Evolutionary conservation across 345 rosid genomes (phyloP), one percentile per base, ranked within the genome.

Genomic region (Syzygium jambos): DNA sequence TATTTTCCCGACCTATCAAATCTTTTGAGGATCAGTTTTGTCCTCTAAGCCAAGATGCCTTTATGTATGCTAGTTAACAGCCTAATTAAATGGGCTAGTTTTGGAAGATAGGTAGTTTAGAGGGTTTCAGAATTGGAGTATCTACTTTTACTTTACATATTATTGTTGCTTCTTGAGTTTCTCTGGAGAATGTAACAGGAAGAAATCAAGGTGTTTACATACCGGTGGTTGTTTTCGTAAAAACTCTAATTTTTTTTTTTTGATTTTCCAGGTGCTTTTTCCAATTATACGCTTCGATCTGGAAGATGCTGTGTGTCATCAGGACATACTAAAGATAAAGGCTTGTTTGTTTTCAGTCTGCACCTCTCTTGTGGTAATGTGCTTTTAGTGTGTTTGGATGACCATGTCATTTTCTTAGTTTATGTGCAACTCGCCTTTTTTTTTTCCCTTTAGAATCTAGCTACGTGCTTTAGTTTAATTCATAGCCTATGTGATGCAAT

Each of bases 341-440:
- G 93, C 98, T 91, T 95, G 97, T 92, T 89, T 97, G 59, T 97
- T 97, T 91, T 93, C 98, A 85, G 87, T 94, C 87, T 96, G 98
- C 91, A 93, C 98, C 57, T 95, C 95, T 87, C 95, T 97, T 84
- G 91, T 92, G 98, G 99, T 97, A 94, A 91, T 84, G 38, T 52
- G 83, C 34, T 89, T 53, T 53, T 17, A 63, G 41, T 46, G 27
- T 27, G 82, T n/a, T 61, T 61, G 61, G 27, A 52, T 68, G 30
- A 49, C 82, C 27, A 34, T 73, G 82, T 68, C 46, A 68, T 68
- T 68, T 68, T 46, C 80, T 68, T 68, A 17, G 41, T 73, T 38
- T 73, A 10, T 38, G 11, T 1, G 27, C 82, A 73, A 19, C 82
- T 73, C 1, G 7, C 49, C 82, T 38, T 73, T 38, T 59, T 25